These are phyloP conservation scores for Kickxella alabastrina DNA, from an alignment of 192 early-diverging fungal species.

Conservation along the genomic window DNA sequence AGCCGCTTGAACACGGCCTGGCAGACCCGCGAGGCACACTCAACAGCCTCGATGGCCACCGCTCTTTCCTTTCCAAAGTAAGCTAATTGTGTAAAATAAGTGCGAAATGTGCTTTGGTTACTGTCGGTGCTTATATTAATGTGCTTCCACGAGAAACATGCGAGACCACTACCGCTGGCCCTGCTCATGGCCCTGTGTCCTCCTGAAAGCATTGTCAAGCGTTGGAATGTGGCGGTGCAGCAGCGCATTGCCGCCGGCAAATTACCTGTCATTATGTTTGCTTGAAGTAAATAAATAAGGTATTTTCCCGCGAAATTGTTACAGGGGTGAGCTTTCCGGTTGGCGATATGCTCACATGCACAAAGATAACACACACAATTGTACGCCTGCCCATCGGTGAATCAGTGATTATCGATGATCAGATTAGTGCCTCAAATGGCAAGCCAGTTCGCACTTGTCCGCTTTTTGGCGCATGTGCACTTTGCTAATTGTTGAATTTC, in stretches of 20 bases:
- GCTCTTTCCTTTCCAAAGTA: constrained; percentile 64
- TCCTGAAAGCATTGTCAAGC: background rate
- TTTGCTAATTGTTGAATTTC: background rate
- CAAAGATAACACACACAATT: no score
- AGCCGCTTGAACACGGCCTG: constrained; percentile 79
- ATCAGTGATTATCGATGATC: no score
- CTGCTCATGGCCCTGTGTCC: background rate
- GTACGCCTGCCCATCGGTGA: no score
- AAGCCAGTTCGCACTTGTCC: no score
- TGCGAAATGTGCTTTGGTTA: background rate
- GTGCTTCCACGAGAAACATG: background rate
- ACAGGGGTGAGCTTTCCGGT: no score
- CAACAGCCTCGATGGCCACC: constrained; percentile 87
- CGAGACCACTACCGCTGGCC: background rate
- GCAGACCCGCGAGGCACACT: constrained; percentile 83
- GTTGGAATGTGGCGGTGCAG: background rate
- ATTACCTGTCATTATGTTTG: background rate
- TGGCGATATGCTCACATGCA: no score
- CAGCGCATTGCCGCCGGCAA: background rate
- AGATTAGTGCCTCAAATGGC: no score
- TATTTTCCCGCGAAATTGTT: no score
- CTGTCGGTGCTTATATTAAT: background rate
- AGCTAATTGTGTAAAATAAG: constrained; percentile 13
- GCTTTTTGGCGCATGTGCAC: background rate
- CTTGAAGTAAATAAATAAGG: no score